Base-by-base conservation (phyloP, 2,329 filamentous ascomycete genomes). In the Venturia asperata region DNA sequence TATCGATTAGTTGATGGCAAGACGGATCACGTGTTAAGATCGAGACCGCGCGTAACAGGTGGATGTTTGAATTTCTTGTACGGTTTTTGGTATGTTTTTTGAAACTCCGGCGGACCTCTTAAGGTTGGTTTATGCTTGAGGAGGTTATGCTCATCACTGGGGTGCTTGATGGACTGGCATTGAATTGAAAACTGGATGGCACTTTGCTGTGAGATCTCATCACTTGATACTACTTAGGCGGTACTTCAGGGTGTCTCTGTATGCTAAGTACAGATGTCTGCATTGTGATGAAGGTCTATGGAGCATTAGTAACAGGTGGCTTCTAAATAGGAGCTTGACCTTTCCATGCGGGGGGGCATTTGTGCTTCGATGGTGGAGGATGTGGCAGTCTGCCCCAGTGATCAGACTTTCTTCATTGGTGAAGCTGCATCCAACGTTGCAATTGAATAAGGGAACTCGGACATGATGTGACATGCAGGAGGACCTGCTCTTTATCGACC, bases 41-140 rank as follows among this genome's bases (percentile, higher is more conserved):
- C 7, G 49, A 34, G 27, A 7, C 49, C 10, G 49, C 11, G 24
- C 13, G 17, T 19, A 6, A 24, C 17, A 17, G 49, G 21, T 27
- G 49, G 27, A 56, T 56, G 49, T 56, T 56, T 56, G 49, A 56
- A 49, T 11, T 17, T 34, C 13, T 56, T 34, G 49, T 56, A 34
- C 49, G 27, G 13, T 27, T 30, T 34, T 34, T 56, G 49, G 49
- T 3, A 34, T 34, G 7, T 37, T 34, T 34, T 34, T 56, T 61
- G 37, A 61, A 42, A 61, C 34, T n/a, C 42, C 30, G 30, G 30
- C 3, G 6, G 30, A 6, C 6, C 6, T 34, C 6, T 3, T 34
- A 34, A 34, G 30, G 3, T 34, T 34, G 30, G 6, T 3, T 13
- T 24, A 13, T 10, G 9, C n/a, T 3, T 49, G 42, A 6, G 15